Evolutionary conservation across 1,284 basidiomycete species (phyloP), one percentile per base, ranked within the genome.

Genomic region (Ceratobasidium sp.): DNA sequence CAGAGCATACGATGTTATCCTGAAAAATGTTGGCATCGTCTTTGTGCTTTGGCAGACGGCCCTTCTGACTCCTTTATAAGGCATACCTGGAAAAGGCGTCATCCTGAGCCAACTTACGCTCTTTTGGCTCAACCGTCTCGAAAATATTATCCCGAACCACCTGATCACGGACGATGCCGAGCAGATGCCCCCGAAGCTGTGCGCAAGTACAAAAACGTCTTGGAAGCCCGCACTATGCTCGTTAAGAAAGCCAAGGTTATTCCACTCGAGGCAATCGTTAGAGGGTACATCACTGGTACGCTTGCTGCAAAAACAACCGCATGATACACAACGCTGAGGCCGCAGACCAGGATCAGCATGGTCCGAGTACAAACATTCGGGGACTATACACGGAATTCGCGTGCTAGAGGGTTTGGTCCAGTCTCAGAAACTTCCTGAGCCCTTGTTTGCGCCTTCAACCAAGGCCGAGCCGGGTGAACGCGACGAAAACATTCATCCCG

Each of bases 401-500:
- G 87, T 98, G 73, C 92, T 93, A 0, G 84, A 88, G 1, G 95
- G 93, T 7, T 87, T 99, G 35, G 87, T 93, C n/a, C 97, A 99
- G 87, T 95, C 93, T 7, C 88, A 94, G 81, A 92, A 93, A 82
- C 87, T 98, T 38, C 90, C 92, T 7, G 87, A 93, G 81, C 95
- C 97, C 0, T 86, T 99, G 62, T 98, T 99, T 83, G 99, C 98
- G 0, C 98, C 98, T 0, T 97, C 95, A 0, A 99, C 97, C 12
- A 99, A 99, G 84, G 98, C 97, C 0, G 96, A 97, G 78, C 92
- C 95, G 82, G 98, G 98, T 6, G 89, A 90, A 54, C 97, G 99
- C 83, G 97, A 99, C 84, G 97, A 99, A 84, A 99, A 99, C 84
- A 98, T 99, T 80, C 96, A 97, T 73, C 96, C 96, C 0, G 92